Evolutionary conservation across 2,329 filamentous ascomycete species (phyloP), one percentile per base, ranked within the genome.

Genomic region (Fusarium foetens): DNA sequence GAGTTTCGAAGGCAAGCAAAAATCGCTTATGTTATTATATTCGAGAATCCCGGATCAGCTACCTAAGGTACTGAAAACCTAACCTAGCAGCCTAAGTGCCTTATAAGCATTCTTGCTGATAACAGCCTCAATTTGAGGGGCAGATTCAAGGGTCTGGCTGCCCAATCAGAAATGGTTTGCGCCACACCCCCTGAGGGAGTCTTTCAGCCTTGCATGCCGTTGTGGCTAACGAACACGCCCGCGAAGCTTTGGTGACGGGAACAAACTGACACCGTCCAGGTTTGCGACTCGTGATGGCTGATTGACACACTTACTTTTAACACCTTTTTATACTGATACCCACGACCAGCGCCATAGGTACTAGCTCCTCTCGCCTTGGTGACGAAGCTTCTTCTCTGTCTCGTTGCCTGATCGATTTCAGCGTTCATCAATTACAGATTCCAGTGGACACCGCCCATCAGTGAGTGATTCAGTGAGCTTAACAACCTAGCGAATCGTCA

Each of bases 271-370:
- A 72, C 69, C 60, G 60, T 61, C 66, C 31, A 42, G 41, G 45
- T 58, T 42, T 61, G 55, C 57, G 53, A 54, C 57, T 66, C 68
- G 71, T 53, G 71, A 73, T 73, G 66, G 62, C 58, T 59, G 66
- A 72, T 70, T 46, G 38, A 65, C 57, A 21, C 46, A 39, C 39
- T 25, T 35, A 45, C 54, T 62, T 33, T 29, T 38, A 49, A 66
- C 52, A 66, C 43, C n/a, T 42, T 66, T 48, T 41, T 48, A 48
- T 52, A n/a, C 38, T 39, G 31, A 38, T 41, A 29, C 31, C 42
- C 49, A 31, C 43, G 42, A 31, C 49, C 52, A 41, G 38, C 66
- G 10, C 49, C 35, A 41, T 46, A 51, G 51, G 43, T 43, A 33
- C 46, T 33, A 52, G 21, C n/a, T 55, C 68, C 12, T 16, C n/a